Base-by-base conservation (phyloP, 1,284 basidiomycete species). In the Austroboletus novae-zelandiae region DNA sequence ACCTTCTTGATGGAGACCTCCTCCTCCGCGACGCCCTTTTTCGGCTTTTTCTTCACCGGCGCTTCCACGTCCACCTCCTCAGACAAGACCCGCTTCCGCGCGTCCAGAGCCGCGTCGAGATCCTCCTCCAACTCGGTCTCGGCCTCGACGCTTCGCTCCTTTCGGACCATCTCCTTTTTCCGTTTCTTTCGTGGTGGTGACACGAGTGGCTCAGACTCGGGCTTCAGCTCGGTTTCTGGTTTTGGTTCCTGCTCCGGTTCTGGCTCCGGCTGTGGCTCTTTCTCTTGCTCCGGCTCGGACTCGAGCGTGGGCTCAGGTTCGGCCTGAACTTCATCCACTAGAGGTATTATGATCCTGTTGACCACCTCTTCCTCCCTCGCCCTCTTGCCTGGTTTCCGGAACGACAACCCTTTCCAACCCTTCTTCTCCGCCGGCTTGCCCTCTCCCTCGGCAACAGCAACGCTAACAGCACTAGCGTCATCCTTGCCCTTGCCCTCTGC, bases 361-460 rank as follows among this genome's bases (percentile, higher is more conserved):
- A 64, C 59, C 42, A 62, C 65, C 43, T 34, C 32, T 15, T 70
- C 67, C 47, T 70, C 67, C 47, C 71, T 60, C 48, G 61, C 60
- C 46, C 75, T 72, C 62, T 79, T 80, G 50, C 72, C 75, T 62
- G 77, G 77, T 68, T 82, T 86, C 67, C 80, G 82, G 66, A 89
- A 87, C 47, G 84, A 86, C 59, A 89, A 60, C 3, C 79, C 80
- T 63, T 84, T 84, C 61, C 87, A 67, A 5, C 78, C 76, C 52
- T 66, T 69, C 60, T 69, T 74, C 64, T 75, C 76, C 18, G 58
- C 52, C 37, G 62, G 61, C 59, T 64, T 70, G 45, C 45, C 47
- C 59, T 64, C 66, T 35, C 44, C 62, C 45, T 52, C 58, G 13
- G 15, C 15, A 11, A 34, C 11, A 9, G 32, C 11, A 34, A 34